Evolutionary conservation across 2,329 filamentous ascomycete species (phyloP).

Genomic region (Fusarium compactum): DNA sequence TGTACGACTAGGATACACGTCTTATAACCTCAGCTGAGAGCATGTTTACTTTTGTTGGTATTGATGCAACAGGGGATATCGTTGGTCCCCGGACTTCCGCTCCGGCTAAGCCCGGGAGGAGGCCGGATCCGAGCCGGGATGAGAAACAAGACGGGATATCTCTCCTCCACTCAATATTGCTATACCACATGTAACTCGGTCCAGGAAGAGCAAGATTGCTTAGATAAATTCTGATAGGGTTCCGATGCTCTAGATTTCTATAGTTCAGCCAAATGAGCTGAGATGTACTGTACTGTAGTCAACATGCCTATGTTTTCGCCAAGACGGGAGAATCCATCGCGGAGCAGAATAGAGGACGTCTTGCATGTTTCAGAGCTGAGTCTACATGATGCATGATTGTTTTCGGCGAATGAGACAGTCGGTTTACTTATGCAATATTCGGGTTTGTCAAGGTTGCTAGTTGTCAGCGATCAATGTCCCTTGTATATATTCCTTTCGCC

Average conservation of each 20-base stretch:
- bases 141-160: neutral
- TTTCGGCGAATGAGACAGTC: neutral
- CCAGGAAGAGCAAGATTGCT: neutral
- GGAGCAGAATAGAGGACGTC: slow-evolving; percentile 10
- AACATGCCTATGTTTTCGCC: neutral
- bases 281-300: neutral
- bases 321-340: neutral
- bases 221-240: too few relatives aligned
- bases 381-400: slow-evolving; percentile 33
- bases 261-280: too few relatives aligned
- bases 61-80: slow-evolving; percentile 2
- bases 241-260: neutral
- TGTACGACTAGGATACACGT: neutral
- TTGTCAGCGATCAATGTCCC: neutral
- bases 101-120: slow-evolving; percentile 25
- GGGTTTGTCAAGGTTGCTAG: neutral
- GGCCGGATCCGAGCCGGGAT: slow-evolving; percentile 30
- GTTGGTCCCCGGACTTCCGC: slow-evolving; percentile 3
- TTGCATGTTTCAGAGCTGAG: slow-evolving; percentile 32
- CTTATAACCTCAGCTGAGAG: slow-evolving; percentile 5
- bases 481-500: slow-evolving; percentile 1
- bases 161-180: neutral
- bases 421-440: neutral
- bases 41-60: slow-evolving; percentile 25
- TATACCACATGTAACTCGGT: neutral